phyloP scores from a whole-genome alignment of 352 stramenopile species.

The Pythium folliculosum region DNA sequence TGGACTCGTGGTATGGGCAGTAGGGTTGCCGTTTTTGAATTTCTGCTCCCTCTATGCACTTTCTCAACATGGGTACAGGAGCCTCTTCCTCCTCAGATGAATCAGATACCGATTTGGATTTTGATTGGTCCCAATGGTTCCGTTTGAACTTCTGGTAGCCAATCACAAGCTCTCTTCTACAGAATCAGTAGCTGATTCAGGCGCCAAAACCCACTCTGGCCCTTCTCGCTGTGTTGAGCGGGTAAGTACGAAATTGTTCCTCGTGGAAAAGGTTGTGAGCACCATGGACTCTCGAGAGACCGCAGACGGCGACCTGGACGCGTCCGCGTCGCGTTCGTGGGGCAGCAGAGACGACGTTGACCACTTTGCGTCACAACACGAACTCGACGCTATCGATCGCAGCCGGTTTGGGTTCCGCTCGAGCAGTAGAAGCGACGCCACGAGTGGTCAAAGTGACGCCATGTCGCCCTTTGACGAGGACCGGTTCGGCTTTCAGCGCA shows the following conservation, averaged over 20 bases:
- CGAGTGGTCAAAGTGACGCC: constrained; percentile 9
- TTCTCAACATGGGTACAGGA: neutral
- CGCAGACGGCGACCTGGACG: neutral
- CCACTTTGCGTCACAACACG: neutral
- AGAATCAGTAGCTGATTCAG: constrained; percentile 7
- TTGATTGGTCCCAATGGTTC: constrained; percentile 1
- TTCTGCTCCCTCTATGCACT: neutral
- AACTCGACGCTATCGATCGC: constrained; percentile 11
- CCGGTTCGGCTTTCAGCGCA: constrained; percentile 15
- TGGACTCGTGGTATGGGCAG: neutral
- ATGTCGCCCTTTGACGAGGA: neutral
- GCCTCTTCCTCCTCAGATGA: neutral
- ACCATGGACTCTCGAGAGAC: constrained; percentile 6
- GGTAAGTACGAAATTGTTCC: constrained; percentile 4
- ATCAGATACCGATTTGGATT: neutral
- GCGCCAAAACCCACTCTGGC: constrained; percentile 7
- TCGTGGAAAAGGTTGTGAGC: neutral
- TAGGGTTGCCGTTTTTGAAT: too few relatives aligned
- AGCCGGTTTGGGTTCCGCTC: constrained; percentile 22
- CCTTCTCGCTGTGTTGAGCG: neutral
- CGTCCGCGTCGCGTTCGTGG: constrained; percentile 6
- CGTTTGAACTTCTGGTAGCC: neutral
- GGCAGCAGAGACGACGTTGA: neutral
- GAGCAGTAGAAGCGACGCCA: constrained; percentile 19
- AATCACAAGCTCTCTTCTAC: constrained; percentile 7